Conservation (phyloP, 208 protist species). For the Crithidia thermophila region DNA sequence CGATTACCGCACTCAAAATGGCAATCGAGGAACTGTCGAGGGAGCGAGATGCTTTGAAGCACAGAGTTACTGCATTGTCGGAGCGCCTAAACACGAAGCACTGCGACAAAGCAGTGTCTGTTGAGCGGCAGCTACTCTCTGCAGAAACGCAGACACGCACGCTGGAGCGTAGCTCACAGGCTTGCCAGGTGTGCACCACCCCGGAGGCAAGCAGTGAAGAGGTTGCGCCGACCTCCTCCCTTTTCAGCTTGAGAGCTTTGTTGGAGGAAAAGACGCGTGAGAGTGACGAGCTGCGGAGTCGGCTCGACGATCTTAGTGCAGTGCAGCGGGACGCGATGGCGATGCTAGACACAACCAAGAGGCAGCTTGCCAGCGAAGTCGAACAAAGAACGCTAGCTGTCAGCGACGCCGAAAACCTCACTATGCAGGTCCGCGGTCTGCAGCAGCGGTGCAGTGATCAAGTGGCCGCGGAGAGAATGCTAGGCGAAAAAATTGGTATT, state of each 20-base stretch:
- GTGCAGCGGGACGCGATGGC: slow-evolving; percentile 50
- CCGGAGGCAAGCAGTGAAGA: neutral
- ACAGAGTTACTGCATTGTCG: neutral
- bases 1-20: slow-evolving; percentile 26
- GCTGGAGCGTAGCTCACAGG: slow-evolving; percentile 3
- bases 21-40: slow-evolving; percentile 21
- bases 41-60: slow-evolving; percentile 9
- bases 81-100: slow-evolving; percentile 1
- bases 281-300: slow-evolving; percentile 59
- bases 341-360: slow-evolving; percentile 48
- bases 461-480: slow-evolving; percentile 49
- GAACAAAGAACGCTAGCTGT: slow-evolving; percentile 39
- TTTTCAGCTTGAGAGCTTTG: slow-evolving; percentile 13
- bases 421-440: slow-evolving; percentile 66
- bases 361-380: slow-evolving; percentile 45
- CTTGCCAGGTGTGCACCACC: slow-evolving; percentile 21
- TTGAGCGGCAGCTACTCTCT: neutral
- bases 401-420: slow-evolving; percentile 63
- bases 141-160: slow-evolving; percentile 23
- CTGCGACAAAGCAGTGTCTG: neutral
- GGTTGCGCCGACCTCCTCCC: neutral
- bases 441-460: slow-evolving; percentile 75
- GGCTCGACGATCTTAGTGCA: slow-evolving; percentile 54
- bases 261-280: slow-evolving; percentile 74
- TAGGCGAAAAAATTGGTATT: slow-evolving; percentile 39